Percentiles rank a stretch among this genome's conserved stretches.
phyloP scores from a whole-genome alignment of 176 grass and related monocot genomes.

The Bonia amplexicaulis region DNA sequence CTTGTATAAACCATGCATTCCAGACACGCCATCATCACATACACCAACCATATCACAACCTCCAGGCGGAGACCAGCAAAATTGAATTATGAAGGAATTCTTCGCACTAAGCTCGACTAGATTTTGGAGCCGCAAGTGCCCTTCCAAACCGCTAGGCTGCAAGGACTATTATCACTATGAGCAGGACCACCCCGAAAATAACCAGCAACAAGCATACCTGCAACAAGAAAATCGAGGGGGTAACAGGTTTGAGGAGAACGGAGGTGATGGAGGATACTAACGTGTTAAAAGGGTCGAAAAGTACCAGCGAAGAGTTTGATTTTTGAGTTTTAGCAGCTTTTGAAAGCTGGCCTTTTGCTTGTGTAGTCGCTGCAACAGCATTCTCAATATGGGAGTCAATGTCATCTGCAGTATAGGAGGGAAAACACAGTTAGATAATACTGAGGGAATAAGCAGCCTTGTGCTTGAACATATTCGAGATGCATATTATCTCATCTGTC shows the following conservation, averaged over 20 bases:
- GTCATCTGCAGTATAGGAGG: conserved; percentile 50
- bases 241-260: neutral
- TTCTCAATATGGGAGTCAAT: conserved; percentile 69
- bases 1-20: conserved; percentile 34
- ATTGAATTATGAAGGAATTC: conserved; percentile 42
- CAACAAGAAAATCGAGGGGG: neutral
- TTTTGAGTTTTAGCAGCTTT: conserved; percentile 90
- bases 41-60: conserved; percentile 31
- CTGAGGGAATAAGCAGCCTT: neutral
- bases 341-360: conserved; percentile 73
- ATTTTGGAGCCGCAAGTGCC: neutral
- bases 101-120: conserved; percentile 20
- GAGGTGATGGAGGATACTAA: neutral
- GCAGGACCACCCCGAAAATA: conserved; percentile 87
- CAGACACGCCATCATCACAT: conserved; percentile 18
- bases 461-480: neutral
- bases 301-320: conserved; percentile 87
- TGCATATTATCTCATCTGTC: neutral
- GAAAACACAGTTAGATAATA: conserved; percentile 19
- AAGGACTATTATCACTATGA: conserved; percentile 94
- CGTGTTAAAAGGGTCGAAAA: neutral
- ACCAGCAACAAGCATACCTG: conserved; percentile 92
- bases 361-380: conserved; percentile 46
- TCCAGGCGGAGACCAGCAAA: conserved; percentile 36
- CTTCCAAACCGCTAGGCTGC: conserved; percentile 55